Percentiles rank a stretch among this genome's conserved stretches.
Conservation (phyloP, 495 filamentous ascomycete genomes). For the Penicillium simplicissimum region DNA sequence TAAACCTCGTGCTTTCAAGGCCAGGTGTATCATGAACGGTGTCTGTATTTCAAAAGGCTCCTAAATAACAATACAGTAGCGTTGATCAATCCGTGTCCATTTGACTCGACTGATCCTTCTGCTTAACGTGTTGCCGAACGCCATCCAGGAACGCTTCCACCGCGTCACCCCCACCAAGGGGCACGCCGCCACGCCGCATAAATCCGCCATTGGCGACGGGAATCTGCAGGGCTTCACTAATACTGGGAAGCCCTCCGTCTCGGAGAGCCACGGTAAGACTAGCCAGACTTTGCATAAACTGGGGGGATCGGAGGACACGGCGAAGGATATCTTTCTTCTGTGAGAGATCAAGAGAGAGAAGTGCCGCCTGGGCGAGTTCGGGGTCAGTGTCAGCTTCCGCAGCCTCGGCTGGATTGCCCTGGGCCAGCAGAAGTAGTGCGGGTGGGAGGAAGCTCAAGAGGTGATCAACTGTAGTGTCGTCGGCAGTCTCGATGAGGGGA, state of each 20-base stretch:
- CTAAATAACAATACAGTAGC: neutral
- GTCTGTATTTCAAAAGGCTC: slow-evolving; percentile 1
- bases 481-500: slow-evolving; percentile 68
- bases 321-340: slow-evolving; percentile 82
- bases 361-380: slow-evolving; percentile 66
- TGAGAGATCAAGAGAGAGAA: slow-evolving; percentile 67
- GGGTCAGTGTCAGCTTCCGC: slow-evolving; percentile 63
- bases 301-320: slow-evolving; percentile 84
- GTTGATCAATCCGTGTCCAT: slow-evolving; percentile 53
- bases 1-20: neutral
- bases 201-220: slow-evolving; percentile 80
- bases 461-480: slow-evolving; percentile 64
- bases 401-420: slow-evolving; percentile 57
- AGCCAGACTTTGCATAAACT: slow-evolving; percentile 82
- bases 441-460: slow-evolving; percentile 77
- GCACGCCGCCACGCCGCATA: slow-evolving; percentile 67
- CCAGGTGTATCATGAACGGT: neutral
- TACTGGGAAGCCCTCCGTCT: slow-evolving; percentile 88
- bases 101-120: slow-evolving; percentile 34
- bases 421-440: slow-evolving; percentile 67
- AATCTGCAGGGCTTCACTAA: slow-evolving; percentile 82
- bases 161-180: slow-evolving; percentile 84
- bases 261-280: slow-evolving; percentile 84
- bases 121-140: slow-evolving; percentile 70
- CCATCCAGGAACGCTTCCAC: slow-evolving; percentile 90